phyloP scores from a whole-genome alignment of 2,329 filamentous ascomycete genomes.

The Venturia aucupariae region DNA sequence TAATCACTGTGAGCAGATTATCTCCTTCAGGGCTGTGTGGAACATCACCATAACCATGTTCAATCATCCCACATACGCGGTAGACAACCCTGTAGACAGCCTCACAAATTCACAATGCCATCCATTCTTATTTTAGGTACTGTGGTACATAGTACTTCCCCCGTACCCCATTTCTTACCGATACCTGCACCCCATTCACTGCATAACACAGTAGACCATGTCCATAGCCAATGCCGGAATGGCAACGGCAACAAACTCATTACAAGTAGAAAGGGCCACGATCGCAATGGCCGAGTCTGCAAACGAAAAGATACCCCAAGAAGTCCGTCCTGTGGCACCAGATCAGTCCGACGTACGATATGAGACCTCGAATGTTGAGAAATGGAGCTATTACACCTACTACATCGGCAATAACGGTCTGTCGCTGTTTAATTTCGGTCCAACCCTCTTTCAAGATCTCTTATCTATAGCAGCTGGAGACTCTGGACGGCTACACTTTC shows the following conservation, averaged over 20 bases:
- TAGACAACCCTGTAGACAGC: not conserved
- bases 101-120: not conserved
- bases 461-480: constrained; percentile 48
- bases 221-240: constrained; percentile 4
- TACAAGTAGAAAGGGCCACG: not conserved
- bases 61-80: not conserved
- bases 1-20: no score
- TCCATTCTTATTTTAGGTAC: not conserved
- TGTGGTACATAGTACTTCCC: no score
- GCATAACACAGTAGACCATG: not conserved
- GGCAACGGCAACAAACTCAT: not conserved
- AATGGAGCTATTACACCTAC: constrained; percentile 12
- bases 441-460: constrained; percentile 56
- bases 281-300: not conserved
- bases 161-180: no score
- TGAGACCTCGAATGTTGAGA: constrained; percentile 10
- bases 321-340: constrained; percentile 6
- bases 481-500: constrained; percentile 42
- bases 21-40: no score
- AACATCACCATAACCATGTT: no score
- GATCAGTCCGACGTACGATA: constrained; percentile 11
- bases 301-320: not conserved
- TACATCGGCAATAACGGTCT: constrained; percentile 42
- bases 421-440: constrained; percentile 56
- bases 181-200: no score